Evolutionary conservation across 2,329 filamentous ascomycete genomes (phyloP).

Genomic region (Aureobasidium sp.): DNA sequence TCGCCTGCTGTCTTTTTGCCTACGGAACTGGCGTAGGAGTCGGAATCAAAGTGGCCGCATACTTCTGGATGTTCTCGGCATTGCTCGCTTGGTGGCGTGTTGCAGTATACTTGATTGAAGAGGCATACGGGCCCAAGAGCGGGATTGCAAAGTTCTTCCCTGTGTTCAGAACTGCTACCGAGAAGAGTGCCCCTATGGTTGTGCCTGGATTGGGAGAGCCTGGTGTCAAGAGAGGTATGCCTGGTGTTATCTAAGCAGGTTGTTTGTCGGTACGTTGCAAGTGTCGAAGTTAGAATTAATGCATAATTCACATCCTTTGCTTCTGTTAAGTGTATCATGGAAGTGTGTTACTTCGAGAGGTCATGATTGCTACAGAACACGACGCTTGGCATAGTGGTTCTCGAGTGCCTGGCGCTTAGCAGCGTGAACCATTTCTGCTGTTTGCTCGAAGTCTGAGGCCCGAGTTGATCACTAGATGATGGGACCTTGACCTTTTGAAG

Average conservation of each 20-base stretch:
- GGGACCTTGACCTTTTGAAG: too few species aligned
- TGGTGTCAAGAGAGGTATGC: conserved; percentile 20
- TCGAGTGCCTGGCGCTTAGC: too few species aligned
- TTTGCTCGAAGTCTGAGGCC: too few species aligned
- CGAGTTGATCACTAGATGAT: too few species aligned
- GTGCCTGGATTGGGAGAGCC: conserved; percentile 18
- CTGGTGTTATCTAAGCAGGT: conserved; percentile 5
- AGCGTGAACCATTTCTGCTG: too few species aligned
- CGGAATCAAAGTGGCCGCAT: conserved; percentile 18
- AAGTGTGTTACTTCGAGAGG: too few species aligned
- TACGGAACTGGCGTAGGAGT: conserved; percentile 15
- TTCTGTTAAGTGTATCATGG: background rate
- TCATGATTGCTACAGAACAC: too few species aligned
- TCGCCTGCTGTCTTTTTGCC: conserved; percentile 17
- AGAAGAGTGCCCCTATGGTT: conserved; percentile 17
- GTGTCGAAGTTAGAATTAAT: background rate
- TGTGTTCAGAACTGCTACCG: conserved; percentile 14
- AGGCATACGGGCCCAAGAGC: conserved; percentile 17
- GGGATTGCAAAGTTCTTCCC: conserved; percentile 18
- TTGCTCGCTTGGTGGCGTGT: conserved; percentile 19
- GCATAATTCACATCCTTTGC: background rate
- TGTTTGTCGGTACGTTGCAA: background rate
- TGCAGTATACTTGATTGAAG: conserved; percentile 19
- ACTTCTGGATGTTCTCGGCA: conserved; percentile 19
- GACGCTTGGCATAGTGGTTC: too few species aligned